Evolutionary conservation across 2,329 filamentous ascomycete species (phyloP).

Genomic region (Fusarium piperis): DNA sequence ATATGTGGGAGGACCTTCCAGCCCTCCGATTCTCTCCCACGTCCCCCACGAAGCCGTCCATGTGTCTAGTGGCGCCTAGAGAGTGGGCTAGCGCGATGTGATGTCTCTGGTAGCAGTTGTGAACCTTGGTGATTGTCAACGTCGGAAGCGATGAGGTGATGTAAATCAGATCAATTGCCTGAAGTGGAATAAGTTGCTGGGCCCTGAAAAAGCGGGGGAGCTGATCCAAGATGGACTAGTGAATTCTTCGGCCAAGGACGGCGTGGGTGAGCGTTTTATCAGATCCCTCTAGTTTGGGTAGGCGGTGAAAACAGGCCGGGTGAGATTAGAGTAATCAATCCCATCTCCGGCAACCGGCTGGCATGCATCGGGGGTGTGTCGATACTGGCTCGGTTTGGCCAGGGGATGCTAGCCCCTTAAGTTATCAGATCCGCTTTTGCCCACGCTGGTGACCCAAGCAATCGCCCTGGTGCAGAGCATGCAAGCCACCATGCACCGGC

Average conservation of each 20-base stretch:
- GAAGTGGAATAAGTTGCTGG: neutral
- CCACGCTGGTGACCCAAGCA: slow-evolving; percentile 19
- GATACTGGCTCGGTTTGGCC: neutral
- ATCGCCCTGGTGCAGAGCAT: neutral
- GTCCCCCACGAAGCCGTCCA: neutral
- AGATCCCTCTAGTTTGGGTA: slow-evolving; percentile 17
- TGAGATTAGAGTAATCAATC: neutral
- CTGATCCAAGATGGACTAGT: neutral
- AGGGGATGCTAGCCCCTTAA: slow-evolving; percentile 11
- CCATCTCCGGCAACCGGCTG: slow-evolving; percentile 30
- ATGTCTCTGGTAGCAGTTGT: neutral
- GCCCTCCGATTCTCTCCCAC: neutral
- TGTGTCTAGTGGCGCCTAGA: neutral
- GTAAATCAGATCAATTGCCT: neutral
- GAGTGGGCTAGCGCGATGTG: neutral
- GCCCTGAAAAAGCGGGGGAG: neutral
- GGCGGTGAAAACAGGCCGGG: slow-evolving; percentile 10
- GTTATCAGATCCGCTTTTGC: slow-evolving; percentile 43
- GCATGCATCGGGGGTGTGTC: slow-evolving; percentile 6
- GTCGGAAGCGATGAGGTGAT: neutral
- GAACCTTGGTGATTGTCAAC: neutral
- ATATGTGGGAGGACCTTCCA: neutral
- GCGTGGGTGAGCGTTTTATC: slow-evolving; percentile 31
- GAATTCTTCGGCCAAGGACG: neutral
- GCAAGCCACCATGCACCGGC: slow-evolving; percentile 10